Evolutionary conservation across 1,284 basidiomycete genomes (phyloP), one percentile per base, ranked within the genome.

Genomic region (Phlebopus sp.): DNA sequence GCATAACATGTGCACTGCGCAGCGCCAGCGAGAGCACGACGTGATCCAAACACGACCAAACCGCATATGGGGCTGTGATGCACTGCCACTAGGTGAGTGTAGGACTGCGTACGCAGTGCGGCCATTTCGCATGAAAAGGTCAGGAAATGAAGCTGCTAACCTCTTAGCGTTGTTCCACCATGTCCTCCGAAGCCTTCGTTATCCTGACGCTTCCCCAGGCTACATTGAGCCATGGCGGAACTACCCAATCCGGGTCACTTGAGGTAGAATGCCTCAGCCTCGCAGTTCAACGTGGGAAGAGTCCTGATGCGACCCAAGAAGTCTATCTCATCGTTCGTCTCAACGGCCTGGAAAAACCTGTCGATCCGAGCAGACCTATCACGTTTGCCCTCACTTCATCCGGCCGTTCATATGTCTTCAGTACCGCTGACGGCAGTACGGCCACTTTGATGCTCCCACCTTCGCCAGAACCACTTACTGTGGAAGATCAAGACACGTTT

Each of bases 401-500:
- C 6, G 59, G 68, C 15, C 68, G 75, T 47, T 70, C 65, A 14
- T 84, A 81, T 59, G 65, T 69, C 6, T 78, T 82, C 55, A 52
- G 47, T 36, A 52, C 42, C 18, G 57, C 50, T 14, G 52, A 36
- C 17, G 50, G 54, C 10, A 56, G 63, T 48, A 49, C 62, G 8
- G 59, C 81, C 9, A 68, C 70, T 2, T 56, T 87, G 36, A 57
- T 65, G 4, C 53, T 80, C 14, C 73, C 72, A 8, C 45, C 57
- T 4, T 70, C 76, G 0, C 50, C 46, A 9, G 60, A 64, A 11
- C 52, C 59, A 15, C 18, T 23, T 3, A 68, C 76, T 14, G 42
- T 71, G 34, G 82, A 87, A 53, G 84, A 86, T 57, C 54, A 86
- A 31, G 81, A 86, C 47, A 81, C 81, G 0, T 81, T 91, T 49